Evolutionary conservation across 2,329 filamentous ascomycete genomes (phyloP), one percentile per base, ranked within the genome.

Genomic region (Clarireedia homoeocarpa): DNA sequence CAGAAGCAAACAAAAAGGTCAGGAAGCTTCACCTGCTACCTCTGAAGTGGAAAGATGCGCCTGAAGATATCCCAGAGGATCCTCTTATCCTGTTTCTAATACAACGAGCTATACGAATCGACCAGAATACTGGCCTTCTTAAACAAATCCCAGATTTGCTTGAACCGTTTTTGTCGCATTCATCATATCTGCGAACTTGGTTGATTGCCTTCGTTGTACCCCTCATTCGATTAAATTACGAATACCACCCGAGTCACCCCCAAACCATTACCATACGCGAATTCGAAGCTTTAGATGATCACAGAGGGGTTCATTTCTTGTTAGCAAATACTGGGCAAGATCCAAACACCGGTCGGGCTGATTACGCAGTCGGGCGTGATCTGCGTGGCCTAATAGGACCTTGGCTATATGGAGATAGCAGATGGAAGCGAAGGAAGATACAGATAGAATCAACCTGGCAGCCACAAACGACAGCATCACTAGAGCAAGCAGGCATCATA

Each of bases 101-200:
- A 49, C 80, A 83, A 60, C 80, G 88, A 57, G 78, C 86, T 5
- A 79, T 86, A 64, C 79, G 79, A 39, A 83, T 92, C 59, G 87
- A 91, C 66, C 73, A 81, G 52, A 81, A 88, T 67, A 85, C 86
- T 1, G 88, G 88, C n/a, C 72, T 90, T 58, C 74, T 91, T 20
- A 75, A 77, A n/a, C 78, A 87, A 61, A 69, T 91, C 1, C 83
- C 85, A 0, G 75, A 77, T n/a, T 74, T 92, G 30, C 73, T 91
- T 17, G 73, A 77, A 23, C 87, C 88, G 0, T 91, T 91, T 66
- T 73, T 90, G 15, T 73, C 80, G 49, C 76, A 80, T 57, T 79
- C 80, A 39, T 75, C 81, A 7, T 80, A 76, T 56, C 73, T 91
- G 39, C 78, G 82, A 50, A 80, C 76, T 0, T 89, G 88, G 86